Base-by-base conservation (phyloP, 2,329 filamentous ascomycete species). In the Aspergillus fischeri region DNA sequence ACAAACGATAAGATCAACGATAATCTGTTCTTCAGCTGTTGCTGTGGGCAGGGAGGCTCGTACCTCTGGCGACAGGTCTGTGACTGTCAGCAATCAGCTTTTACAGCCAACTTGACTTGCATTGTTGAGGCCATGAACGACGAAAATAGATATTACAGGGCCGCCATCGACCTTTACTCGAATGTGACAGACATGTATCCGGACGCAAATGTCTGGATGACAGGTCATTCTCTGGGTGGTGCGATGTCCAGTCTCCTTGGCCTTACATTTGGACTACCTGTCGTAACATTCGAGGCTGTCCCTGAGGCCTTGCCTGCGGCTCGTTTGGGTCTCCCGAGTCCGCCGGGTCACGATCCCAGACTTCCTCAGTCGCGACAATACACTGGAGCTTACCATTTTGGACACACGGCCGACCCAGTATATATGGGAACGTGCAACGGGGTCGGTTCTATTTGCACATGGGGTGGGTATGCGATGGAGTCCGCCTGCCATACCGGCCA, bases 1-100 rank as follows among this genome's bases (percentile, higher is more conserved):
- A 96, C 92, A 27, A 96, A 96, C 65, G 94, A 99, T 77, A 99
- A 99, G 78, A 81, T 92, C 68, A 99, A 97, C 72, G 94, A 99
- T 75, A 99, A 99, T 71, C 81, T 99, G 9, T 96, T 96, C 75
- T 97, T 97, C 77, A 96, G 92, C 70, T 99, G 94, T 77, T 99
- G 94, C 75, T 99, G 94, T 75, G 94, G 86, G 3, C 92, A 97
- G 75, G 92, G 95, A 66, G 92, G 92, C 0, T 91, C 92, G 62
- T 92, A 87, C 77, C 86, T 92, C 17, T 97, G 92, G 88, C 87
- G 90, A 59, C 89, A 95, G 71, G 92, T 96, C 55, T 99, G 94
- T 75, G 89, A 96, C 72, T 99, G 94, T 72, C 91, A 92, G 60
- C 90, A 89, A 1, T 85, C 86, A 10, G 91, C 92, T 1, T 97